These are phyloP conservation scores for Colletotrichum siamense DNA, from an alignment of 2,329 filamentous ascomycete species.

Conservation along the genomic window DNA sequence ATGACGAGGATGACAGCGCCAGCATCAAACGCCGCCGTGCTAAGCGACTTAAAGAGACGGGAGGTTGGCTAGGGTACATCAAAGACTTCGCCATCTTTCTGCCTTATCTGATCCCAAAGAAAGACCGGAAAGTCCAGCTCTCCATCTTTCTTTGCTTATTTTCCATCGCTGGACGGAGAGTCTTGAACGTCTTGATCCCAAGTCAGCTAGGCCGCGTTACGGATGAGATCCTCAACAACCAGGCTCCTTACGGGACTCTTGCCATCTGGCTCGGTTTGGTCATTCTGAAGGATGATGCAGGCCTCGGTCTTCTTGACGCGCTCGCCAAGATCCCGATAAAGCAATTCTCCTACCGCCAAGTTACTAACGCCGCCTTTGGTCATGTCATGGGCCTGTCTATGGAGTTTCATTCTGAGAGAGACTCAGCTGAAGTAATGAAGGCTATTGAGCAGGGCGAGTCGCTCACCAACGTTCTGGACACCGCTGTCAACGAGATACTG, in stretches of 20 bases:
- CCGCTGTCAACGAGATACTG: slow-evolving; percentile 62
- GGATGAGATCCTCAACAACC: slow-evolving; percentile 30
- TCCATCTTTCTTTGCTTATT: slow-evolving; percentile 29
- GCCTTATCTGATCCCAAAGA: slow-evolving; percentile 34
- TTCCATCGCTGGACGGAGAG: slow-evolving; percentile 27
- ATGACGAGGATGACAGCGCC: slow-evolving; percentile 27
- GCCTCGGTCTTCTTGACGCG: slow-evolving; percentile 23
- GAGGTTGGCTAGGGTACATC: slow-evolving; percentile 36
- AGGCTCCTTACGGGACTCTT: neutral
- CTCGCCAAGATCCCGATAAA: slow-evolving; percentile 38
- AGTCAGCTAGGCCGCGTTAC: slow-evolving; percentile 35
- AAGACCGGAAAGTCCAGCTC: slow-evolving; percentile 34
- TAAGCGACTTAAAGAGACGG: slow-evolving; percentile 30
- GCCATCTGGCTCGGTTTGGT: slow-evolving; percentile 1
- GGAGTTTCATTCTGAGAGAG: slow-evolving; percentile 72
- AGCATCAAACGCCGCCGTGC: slow-evolving; percentile 30
- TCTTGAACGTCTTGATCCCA: slow-evolving; percentile 35
- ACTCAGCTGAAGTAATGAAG: slow-evolving; percentile 68
- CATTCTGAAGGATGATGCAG: neutral
- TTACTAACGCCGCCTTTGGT: slow-evolving; percentile 66
- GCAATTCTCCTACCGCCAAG: slow-evolving; percentile 52
- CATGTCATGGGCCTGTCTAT: slow-evolving; percentile 74
- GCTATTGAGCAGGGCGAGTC: slow-evolving; percentile 68
- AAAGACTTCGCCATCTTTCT: slow-evolving; percentile 34
- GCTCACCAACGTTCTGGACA: slow-evolving; percentile 64